Evolutionary conservation across 2,329 filamentous ascomycete genomes (phyloP).

Genomic region (Pseudocercospora macadamiae): DNA sequence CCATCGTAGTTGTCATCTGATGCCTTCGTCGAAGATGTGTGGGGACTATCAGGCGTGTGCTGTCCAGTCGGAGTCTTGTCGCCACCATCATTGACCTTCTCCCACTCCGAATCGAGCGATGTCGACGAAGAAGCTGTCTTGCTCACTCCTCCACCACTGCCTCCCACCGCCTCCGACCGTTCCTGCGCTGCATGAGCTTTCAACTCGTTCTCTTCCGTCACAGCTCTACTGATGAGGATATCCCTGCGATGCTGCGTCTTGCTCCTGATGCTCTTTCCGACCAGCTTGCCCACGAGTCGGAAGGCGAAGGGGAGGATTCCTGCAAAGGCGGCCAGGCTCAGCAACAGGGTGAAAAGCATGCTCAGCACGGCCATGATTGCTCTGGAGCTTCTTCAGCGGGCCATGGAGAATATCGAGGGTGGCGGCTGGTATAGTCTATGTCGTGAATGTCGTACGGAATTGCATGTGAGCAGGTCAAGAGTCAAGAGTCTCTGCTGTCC

Average conservation of each 20-base stretch:
- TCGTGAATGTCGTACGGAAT: neutral
- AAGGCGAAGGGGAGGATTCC: constrained; percentile 32
- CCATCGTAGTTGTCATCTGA: constrained; percentile 71
- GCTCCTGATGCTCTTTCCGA: constrained; percentile 34
- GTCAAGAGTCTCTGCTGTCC: neutral
- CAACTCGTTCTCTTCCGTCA: constrained; percentile 31
- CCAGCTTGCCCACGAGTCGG: constrained; percentile 27
- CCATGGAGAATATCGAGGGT: neutral
- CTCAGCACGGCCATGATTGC: constrained; percentile 11
- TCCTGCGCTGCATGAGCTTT: neutral
- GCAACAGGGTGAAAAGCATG: constrained; percentile 20
- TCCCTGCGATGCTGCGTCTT: constrained; percentile 38
- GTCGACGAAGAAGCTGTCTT: constrained; percentile 30
- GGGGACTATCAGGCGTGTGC: constrained; percentile 43
- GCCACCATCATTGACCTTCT: constrained; percentile 61
- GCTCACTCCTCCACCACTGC: neutral
- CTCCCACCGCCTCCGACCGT: neutral
- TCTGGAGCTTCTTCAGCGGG: neutral
- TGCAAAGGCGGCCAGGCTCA: constrained; percentile 28
- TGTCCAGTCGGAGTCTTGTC: constrained; percentile 50
- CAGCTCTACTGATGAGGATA: constrained; percentile 33
- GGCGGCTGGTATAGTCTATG: neutral
- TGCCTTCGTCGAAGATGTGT: neutral
- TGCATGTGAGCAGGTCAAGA: constrained; percentile 7
- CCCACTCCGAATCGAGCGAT: constrained; percentile 67